Evolutionary conservation across 2,329 filamentous ascomycete species (phyloP), one percentile per base, ranked within the genome.

Genomic region (Fusarium robinianum): DNA sequence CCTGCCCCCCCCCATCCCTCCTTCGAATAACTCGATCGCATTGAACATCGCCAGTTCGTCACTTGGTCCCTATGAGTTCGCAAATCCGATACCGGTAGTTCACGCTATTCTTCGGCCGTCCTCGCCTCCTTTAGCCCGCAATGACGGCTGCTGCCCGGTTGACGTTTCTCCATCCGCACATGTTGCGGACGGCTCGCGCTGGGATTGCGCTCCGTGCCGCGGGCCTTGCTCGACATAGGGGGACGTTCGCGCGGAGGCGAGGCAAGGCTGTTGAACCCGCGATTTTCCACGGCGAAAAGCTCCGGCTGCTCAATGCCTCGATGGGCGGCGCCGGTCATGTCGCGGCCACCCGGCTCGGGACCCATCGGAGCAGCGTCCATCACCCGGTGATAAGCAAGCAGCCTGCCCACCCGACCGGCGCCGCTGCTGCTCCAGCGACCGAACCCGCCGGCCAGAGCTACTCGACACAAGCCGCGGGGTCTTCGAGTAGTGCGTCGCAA

Each of bases 91-190:
- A 16, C 38, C 52, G 49, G 37, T 51, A 52, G 34, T 41, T 26
- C 29, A 43, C 26, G 30, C 38, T 25, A 49, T 29, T 38, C n/a
- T 45, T 31, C 21, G 8, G 19, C 18, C 22, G 8, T 12, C 15
- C 8, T 30, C 37, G n/a, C 18, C 24, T 27, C 11, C 30, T 40
- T 31, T 40, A 38, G 26, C 40, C 38, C 40, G 22, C 31, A 49
- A 88, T 88, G 84, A 76, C 83, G 81, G 76, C 83, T 51, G 74
- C 78, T 16, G 71, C 74, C 48, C 76, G 84, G 60, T 72, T 88
- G 47, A 79, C 80, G 11, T 88, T 88, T 60, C 72, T 88, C 12
- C 88, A 87, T 56, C 84, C 85, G 31, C 81, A 83, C 55, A 67
- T 88, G 41, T 79, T 85, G 66, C 80, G 83, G 41, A 72, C 76